Percentiles rank a stretch among this genome's conserved stretches.
Evolutionary conservation across 129 eudicot species (phyloP).

Genomic region (Dittrichia graveolens): DNA sequence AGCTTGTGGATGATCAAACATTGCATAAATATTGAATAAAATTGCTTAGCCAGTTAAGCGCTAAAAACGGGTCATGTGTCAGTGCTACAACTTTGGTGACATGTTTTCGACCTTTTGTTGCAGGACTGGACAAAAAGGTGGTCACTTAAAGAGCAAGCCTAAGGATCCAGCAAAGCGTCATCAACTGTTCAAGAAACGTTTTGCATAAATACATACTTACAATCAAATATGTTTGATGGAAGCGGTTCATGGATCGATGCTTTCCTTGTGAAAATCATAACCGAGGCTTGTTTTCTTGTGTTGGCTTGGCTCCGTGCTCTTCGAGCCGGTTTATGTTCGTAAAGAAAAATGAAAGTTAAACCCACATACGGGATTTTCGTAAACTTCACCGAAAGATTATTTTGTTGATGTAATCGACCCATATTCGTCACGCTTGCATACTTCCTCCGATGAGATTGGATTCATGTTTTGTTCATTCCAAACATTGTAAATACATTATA

Average conservation of each 20-base stretch:
- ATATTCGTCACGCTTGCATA: too few relatives aligned
- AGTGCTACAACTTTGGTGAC: neutral
- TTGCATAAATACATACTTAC: constrained; percentile 32
- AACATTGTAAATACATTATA: too few relatives aligned
- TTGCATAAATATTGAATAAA: too few relatives aligned
- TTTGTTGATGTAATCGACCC: too few relatives aligned
- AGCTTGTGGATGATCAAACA: too few relatives aligned
- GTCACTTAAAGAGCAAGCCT: constrained; percentile 55
- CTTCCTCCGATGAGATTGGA: too few relatives aligned
- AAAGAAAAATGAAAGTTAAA: constrained; percentile 5
- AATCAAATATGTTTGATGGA: neutral
- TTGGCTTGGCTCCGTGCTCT: constrained; percentile 15
- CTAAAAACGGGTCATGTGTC: neutral
- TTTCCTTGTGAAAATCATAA: neutral
- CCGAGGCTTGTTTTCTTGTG: constrained; percentile 18
- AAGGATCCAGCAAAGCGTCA: constrained; percentile 81
- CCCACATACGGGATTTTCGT: too few relatives aligned
- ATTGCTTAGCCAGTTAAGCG: neutral
- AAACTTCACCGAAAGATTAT: too few relatives aligned
- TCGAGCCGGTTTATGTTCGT: neutral
- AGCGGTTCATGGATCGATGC: neutral
- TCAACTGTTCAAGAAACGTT: constrained; percentile 71
- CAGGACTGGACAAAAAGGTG: constrained; percentile 58
- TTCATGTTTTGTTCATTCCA: too few relatives aligned
- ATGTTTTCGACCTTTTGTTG: neutral